Percentiles rank a stretch among this genome's conserved stretches.
These are phyloP conservation scores for Penicillium rolfsii DNA, from an alignment of 2,329 filamentous ascomycete genomes.

Conservation along the genomic window DNA sequence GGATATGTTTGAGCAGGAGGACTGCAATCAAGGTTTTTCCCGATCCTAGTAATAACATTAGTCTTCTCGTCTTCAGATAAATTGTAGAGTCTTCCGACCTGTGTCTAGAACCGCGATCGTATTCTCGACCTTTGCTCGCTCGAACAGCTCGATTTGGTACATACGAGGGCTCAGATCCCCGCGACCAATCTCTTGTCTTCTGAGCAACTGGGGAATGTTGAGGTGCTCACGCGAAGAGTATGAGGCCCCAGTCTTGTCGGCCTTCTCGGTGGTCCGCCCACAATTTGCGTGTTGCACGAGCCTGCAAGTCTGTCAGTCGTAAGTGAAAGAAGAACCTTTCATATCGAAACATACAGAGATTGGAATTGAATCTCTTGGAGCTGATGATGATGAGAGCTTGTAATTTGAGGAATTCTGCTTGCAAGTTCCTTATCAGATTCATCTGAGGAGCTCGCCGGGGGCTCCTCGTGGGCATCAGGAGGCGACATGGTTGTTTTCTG, in stretches of 20 bases:
- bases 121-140: constrained; percentile 81
- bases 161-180: constrained; percentile 81
- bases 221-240: constrained; percentile 40
- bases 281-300: constrained; percentile 48
- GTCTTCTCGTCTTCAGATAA: not conserved
- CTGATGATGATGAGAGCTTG: constrained; percentile 52
- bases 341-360: constrained; percentile 41
- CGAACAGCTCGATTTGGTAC: constrained; percentile 90
- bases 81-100: constrained; percentile 50
- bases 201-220: constrained; percentile 58
- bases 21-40: constrained; percentile 97
- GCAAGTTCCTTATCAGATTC: constrained; percentile 38
- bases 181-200: constrained; percentile 54
- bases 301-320: constrained; percentile 29
- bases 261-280: constrained; percentile 45
- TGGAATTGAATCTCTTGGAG: constrained; percentile 57
- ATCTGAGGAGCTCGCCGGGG: constrained; percentile 19
- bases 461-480: not conserved
- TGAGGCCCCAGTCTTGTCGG: constrained; percentile 30
- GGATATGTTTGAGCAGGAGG: constrained; percentile 73
- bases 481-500: constrained; percentile 10
- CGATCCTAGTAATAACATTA: constrained; percentile 61
- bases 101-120: constrained; percentile 92
- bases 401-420: constrained; percentile 22
- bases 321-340: not conserved